Conservation (phyloP, 345 rosid species). For the Hibiscus tridactylites region DNA sequence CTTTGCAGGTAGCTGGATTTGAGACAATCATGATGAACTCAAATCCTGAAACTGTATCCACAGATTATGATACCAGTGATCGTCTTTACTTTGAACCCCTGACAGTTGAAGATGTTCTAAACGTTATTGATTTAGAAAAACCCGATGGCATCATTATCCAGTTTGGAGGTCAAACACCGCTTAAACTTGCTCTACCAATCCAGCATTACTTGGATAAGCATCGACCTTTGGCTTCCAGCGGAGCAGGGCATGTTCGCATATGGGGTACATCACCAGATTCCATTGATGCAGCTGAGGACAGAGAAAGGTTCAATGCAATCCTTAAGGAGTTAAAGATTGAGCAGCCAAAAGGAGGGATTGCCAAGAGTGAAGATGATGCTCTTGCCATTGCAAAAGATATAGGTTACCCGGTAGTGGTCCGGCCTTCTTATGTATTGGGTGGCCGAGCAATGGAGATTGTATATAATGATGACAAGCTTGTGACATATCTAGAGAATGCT, state of each 20-base stretch:
- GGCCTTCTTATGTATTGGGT: slow-evolving; percentile 94
- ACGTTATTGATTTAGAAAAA: slow-evolving; percentile 73
- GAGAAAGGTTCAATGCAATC: slow-evolving; percentile 84
- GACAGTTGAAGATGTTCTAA: slow-evolving; percentile 82
- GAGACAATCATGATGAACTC: slow-evolving; percentile 99
- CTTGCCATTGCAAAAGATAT: slow-evolving; percentile 70
- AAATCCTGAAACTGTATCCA: slow-evolving; percentile 93
- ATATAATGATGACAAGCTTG: slow-evolving; percentile 65
- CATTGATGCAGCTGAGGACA: slow-evolving; percentile 91
- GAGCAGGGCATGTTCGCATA: slow-evolving; percentile 61
- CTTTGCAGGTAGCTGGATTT: slow-evolving; percentile 75
- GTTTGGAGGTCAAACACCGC: slow-evolving; percentile 97
- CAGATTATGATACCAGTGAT: slow-evolving; percentile 92
- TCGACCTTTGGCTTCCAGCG: slow-evolving; percentile 54
- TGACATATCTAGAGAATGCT: slow-evolving; percentile 74
- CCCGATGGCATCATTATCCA: slow-evolving; percentile 96
- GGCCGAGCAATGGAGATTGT: slow-evolving; percentile 98
- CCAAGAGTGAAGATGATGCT: slow-evolving; percentile 83
- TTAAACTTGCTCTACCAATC: slow-evolving; percentile 83
- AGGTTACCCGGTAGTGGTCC: slow-evolving; percentile 88
- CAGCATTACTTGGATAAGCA: slow-evolving; percentile 74
- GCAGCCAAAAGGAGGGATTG: slow-evolving; percentile 97
- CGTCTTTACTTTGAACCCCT: slow-evolving; percentile 94
- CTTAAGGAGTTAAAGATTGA: slow-evolving; percentile 65
- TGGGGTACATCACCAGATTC: slow-evolving; percentile 98